Percentiles rank a stretch among this genome's conserved stretches.
These are phyloP conservation scores for Entomortierella chlamydospora DNA, from an alignment of 192 early-diverging fungal genomes.

Conservation along the genomic window DNA sequence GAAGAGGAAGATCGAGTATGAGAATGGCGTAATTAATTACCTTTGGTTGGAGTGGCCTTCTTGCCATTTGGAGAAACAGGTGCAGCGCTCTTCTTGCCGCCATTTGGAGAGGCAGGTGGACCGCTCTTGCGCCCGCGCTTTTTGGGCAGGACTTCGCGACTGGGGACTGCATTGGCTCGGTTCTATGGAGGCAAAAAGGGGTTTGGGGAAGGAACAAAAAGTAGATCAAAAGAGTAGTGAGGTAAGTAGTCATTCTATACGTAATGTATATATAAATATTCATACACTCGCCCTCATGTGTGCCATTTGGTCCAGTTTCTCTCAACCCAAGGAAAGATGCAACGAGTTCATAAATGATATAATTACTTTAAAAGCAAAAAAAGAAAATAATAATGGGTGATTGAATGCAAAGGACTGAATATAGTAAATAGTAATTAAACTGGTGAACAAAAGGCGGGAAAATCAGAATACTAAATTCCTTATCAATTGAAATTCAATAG, in stretches of 20 bases:
- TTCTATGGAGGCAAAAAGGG: too few species aligned
- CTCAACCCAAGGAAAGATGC: too few species aligned
- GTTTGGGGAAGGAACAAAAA: neutral
- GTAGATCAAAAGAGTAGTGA: neutral
- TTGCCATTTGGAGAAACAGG: neutral
- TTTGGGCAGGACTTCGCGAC: constrained; percentile 14
- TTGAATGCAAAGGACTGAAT: constrained; percentile 1
- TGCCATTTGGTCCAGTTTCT: too few species aligned
- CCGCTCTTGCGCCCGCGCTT: constrained; percentile 34
- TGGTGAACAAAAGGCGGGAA: constrained; percentile 27
- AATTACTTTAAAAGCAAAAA: neutral
- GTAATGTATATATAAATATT: neutral
- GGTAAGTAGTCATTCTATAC: neutral
- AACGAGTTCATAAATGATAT: neutral
- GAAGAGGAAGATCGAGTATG: too few species aligned
- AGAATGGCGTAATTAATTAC: too few species aligned
- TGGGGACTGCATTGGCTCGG: constrained; percentile 14
- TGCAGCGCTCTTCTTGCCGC: neutral
- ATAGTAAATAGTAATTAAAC: too few species aligned
- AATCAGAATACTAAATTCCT: constrained; percentile 20
- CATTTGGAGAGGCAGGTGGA: neutral
- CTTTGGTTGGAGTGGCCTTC: neutral
- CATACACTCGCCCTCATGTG: too few species aligned
- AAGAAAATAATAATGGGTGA: too few species aligned
- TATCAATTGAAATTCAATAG: constrained; percentile 33